Evolutionary conservation across 1,284 basidiomycete genomes (phyloP).

Genomic region (Leccinum solheimii): DNA sequence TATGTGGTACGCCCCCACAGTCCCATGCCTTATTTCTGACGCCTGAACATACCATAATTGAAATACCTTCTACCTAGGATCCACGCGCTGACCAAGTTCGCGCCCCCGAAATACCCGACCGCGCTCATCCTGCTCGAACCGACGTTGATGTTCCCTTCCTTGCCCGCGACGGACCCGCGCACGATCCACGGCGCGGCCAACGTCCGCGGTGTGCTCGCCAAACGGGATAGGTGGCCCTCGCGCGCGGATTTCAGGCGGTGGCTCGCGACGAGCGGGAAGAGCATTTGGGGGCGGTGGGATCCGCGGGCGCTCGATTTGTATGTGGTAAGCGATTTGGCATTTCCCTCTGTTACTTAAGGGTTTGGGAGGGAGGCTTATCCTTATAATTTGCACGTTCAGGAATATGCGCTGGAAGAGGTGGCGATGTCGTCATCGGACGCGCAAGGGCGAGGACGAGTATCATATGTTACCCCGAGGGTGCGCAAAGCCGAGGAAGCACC

Average conservation of each 20-base stretch:
- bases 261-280: conserved; percentile 18
- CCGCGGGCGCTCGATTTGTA: conserved; percentile 25
- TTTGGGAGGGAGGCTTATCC: not conserved
- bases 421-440: not conserved
- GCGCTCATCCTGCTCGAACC: conserved; percentile 33
- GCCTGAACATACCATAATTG: not conserved
- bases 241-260: conserved; percentile 26
- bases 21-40: not conserved
- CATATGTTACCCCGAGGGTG: conserved; percentile 23
- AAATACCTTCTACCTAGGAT: conserved; percentile 16
- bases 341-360: not conserved
- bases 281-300: conserved; percentile 32
- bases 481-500: conserved; percentile 35
- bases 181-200: conserved; percentile 31
- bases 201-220: conserved; percentile 27
- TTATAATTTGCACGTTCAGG: conserved; percentile 10
- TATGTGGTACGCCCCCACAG: conserved; percentile 19
- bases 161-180: conserved; percentile 29
- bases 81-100: conserved; percentile 22
- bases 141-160: conserved; percentile 34
- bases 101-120: conserved; percentile 9
- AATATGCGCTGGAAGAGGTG: conserved; percentile 29
- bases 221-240: conserved; percentile 28
- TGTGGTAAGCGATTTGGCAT: conserved; percentile 21
- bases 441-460: not conserved